Base-by-base conservation (phyloP, 768 basidiomycete genomes). In the Mycena haematopus region DNA sequence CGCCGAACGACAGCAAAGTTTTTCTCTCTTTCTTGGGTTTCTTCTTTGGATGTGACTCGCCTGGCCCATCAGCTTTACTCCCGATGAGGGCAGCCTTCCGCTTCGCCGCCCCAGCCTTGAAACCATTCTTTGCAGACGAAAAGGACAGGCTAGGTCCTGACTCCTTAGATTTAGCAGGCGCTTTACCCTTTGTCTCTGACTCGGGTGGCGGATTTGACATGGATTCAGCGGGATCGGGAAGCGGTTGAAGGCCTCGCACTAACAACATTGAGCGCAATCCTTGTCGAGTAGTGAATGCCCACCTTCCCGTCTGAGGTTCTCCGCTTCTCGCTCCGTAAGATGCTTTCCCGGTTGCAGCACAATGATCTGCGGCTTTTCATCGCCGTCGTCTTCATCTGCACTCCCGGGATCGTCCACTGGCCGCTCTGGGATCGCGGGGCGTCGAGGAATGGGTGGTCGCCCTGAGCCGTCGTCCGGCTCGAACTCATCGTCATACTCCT, bases 311-410 rank as follows among this genome's bases (percentile, higher is more conserved):
- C 82, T 81, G 68, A 91, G 82, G 71, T 92, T 89, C 80, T 92
- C 89, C 4, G 82, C 93, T 69, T 96, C 92, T 57, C 83, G 77
- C 65, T 83, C 88, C 2, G 85, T 86, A 45, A 97, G 80, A 78
- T 97, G 95, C 72, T 93, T 96, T 27, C 95, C 95, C 67, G 90
- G 85, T 71, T 85, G 93, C 66, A 97, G 73, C 10, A 96, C 95
- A 3, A 97, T 93, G 9, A 97, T 86, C 71, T 93, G 92, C 3
- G 95, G 95, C 67, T 84, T 88, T 74, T 96, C 95, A 69, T 95
- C 94, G 0, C 73, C 84, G 5, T 79, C 79, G 60, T 87, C 88
- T 60, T 93, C 91, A 54, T 88, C 87, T 14, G 84, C 90, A 66
- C 89, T 91, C 52, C 90, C 90, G 9, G 84, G 87, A 58, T 91